phyloP scores from a whole-genome alignment of 2,329 filamentous ascomycete genomes.

The Ilyonectria sp. region DNA sequence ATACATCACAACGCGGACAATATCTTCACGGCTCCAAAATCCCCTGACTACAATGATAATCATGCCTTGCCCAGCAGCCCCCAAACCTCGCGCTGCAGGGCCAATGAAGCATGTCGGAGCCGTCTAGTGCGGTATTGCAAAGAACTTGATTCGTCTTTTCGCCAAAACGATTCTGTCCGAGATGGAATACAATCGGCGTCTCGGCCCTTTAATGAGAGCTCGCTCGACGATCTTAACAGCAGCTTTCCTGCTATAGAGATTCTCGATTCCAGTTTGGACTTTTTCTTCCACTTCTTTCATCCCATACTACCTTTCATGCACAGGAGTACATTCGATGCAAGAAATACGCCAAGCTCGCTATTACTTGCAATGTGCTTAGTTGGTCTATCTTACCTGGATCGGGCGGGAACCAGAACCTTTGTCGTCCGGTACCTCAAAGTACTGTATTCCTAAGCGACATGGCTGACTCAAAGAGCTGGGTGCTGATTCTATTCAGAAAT shows the following conservation, averaged over 20 bases:
- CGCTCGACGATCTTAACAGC: background rate
- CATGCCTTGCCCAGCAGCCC: no score
- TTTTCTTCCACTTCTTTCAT: conserved; percentile 33
- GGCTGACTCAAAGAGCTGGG: background rate
- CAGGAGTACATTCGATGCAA: conserved; percentile 24
- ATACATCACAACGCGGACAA: conserved; percentile 25
- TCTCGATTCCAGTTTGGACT: conserved; percentile 30
- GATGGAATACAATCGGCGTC: background rate
- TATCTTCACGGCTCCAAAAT: conserved; percentile 12
- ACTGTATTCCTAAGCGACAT: background rate
- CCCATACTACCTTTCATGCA: conserved; percentile 27
- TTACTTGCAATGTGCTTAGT: conserved; percentile 32
- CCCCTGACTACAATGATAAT: background rate
- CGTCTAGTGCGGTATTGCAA: conserved; percentile 23
- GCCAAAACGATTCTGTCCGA: background rate
- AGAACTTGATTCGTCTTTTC: conserved; percentile 7
- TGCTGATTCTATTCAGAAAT: conserved; percentile 8
- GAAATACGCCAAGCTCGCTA: conserved; percentile 15
- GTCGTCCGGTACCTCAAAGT: conserved; percentile 19
- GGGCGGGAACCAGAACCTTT: conserved; percentile 7
- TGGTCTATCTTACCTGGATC: conserved; percentile 25
- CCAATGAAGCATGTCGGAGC: conserved; percentile 14
- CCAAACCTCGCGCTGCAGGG: background rate
- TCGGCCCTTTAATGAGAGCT: background rate
- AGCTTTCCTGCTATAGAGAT: conserved; percentile 6